Evolutionary conservation across 495 filamentous ascomycete genomes (phyloP), one percentile per base, ranked within the genome.

Genomic region (Penicillium goetzii): DNA sequence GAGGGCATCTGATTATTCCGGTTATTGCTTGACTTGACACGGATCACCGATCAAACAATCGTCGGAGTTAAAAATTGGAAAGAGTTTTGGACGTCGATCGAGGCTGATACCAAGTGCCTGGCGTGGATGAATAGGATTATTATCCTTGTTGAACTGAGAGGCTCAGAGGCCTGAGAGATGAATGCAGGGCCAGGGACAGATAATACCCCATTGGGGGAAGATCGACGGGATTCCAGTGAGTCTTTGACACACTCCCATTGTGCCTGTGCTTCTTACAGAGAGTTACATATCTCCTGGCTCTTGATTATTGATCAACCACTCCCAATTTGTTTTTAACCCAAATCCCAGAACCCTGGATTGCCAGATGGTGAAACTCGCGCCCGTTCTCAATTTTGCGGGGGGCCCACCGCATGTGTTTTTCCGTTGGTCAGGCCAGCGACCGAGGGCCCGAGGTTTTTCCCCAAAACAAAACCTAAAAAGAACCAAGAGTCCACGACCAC

Each of bases 391-490:
- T 47, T 47, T 50, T 34, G 40, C 25, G 56, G 28, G 21, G 43
- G 52, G 7, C 40, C 19, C 28, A 59, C 10, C 32, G 49, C 59
- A 61, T 61, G 59, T 61, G 59, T 53, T 43, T 61, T 34, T 49
- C 23, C 49, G 36, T 26, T 43, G 59, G 25, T 32, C 15, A n/a
- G 17, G 36, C 51, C 41, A 51, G 57, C 38, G 43, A 56, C 62
- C 62, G 62, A 64, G 62, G 41, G 50, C 49, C 64, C 64, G 64
- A 66, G 64, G 59, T 57, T n/a, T n/a, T 49, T n/a, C 56, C n/a
- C n/a, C n/a, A n/a, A n/a, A n/a, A n/a, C n/a, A n/a, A n/a, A n/a
- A n/a, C n/a, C 32, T 21, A 34, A 23, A 6, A 12, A 50, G 15
- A 6, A 50, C 45, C 45, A 50, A 26, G 30, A 32, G 30, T 32